Conservation (phyloP, 805 yeast species). For the Nakazawaea wickerhamii region DNA sequence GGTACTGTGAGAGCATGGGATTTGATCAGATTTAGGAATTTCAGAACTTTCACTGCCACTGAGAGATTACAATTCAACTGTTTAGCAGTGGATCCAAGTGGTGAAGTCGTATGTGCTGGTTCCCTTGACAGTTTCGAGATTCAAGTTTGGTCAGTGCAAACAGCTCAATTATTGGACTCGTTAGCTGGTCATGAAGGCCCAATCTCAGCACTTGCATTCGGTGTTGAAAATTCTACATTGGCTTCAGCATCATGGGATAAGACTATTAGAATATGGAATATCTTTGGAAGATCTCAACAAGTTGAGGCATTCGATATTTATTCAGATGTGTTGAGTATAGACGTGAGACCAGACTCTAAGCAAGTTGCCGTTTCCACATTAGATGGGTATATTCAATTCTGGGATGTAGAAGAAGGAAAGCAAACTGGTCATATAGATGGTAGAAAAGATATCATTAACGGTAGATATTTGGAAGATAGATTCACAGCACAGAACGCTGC, state of each 20-base stretch:
- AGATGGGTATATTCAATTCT: constrained; percentile 81
- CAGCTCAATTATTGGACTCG: constrained; percentile 83
- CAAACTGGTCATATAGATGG: constrained; percentile 85
- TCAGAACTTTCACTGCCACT: constrained; percentile 90
- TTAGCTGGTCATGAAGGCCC: constrained; percentile 96
- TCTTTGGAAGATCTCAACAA: constrained; percentile 78
- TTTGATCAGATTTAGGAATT: constrained; percentile 84
- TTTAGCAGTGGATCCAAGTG: constrained; percentile 94
- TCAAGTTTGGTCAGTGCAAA: constrained; percentile 96
- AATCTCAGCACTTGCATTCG: constrained; percentile 80
- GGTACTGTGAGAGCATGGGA: constrained; percentile 99
- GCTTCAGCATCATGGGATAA: constrained; percentile 97
- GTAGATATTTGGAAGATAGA: constrained; percentile 77
- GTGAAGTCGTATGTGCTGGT: constrained; percentile 95
- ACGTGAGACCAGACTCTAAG: constrained; percentile 91
- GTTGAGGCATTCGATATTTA: constrained; percentile 87
- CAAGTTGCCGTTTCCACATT: constrained; percentile 83
- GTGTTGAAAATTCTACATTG: constrained; percentile 65
- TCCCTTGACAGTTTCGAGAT: constrained; percentile 85
- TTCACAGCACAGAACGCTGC: constrained; percentile 77
- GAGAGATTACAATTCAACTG: constrained; percentile 81
- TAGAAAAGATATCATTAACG: constrained; percentile 77
- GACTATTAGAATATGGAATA: constrained; percentile 88
- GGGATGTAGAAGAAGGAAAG: constrained; percentile 76
- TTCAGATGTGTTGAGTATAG: constrained; percentile 76